phyloP scores from a whole-genome alignment of 768 basidiomycete genomes.

The Collybia sordida region DNA sequence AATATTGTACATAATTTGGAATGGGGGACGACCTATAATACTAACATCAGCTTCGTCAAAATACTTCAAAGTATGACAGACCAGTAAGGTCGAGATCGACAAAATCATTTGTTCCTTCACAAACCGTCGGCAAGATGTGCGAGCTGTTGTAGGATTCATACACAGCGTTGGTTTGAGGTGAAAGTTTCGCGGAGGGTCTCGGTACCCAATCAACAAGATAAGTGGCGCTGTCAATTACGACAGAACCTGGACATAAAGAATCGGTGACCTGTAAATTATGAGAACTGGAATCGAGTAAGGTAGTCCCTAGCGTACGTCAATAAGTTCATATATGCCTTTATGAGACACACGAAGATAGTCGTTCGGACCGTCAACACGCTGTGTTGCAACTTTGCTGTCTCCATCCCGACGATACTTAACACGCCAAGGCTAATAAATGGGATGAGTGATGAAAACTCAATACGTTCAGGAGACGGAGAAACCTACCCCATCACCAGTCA shows the following conservation, averaged over 20 bases:
- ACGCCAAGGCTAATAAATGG: conserved; percentile 73
- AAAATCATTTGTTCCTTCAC: conserved; percentile 78
- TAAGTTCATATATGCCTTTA: conserved; percentile 74
- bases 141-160: conserved; percentile 71
- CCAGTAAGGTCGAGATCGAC: conserved; percentile 85
- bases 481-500: conserved; percentile 89
- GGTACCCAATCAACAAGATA: conserved; percentile 82
- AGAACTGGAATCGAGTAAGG: neutral
- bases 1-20: conserved; percentile 89
- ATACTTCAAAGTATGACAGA: conserved; percentile 22
- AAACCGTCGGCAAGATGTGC: conserved; percentile 73
- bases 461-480: neutral
- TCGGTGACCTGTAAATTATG: conserved; percentile 66
- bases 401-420: conserved; percentile 67
- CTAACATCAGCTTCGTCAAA: neutral
- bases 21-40: conserved; percentile 80
- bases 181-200: conserved; percentile 71
- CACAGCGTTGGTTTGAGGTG: conserved; percentile 51
- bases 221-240: conserved; percentile 56
- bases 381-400: conserved; percentile 37
- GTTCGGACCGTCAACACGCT: conserved; percentile 59
- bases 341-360: conserved; percentile 70
- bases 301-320: conserved; percentile 46
- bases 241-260: conserved; percentile 79
- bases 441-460: conserved; percentile 3